Evolutionary conservation across 2,329 filamentous ascomycete species (phyloP).

Genomic region (Paradendryphiella salina): DNA sequence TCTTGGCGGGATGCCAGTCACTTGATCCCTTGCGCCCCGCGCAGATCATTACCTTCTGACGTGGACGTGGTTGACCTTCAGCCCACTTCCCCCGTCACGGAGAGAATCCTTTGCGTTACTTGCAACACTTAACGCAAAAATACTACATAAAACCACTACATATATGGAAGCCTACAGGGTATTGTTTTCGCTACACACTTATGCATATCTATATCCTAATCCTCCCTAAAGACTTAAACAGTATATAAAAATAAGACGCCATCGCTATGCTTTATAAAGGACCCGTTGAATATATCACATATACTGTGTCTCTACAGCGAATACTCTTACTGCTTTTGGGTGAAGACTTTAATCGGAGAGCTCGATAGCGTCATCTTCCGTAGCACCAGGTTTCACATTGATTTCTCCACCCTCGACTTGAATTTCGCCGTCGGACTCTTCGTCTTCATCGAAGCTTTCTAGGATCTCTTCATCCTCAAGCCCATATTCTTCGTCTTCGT

Average conservation of each 20-base stretch:
- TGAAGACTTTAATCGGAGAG: slow-evolving; percentile 31
- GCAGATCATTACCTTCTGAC: too few species aligned
- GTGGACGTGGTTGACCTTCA: too few species aligned
- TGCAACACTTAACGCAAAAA: too few species aligned
- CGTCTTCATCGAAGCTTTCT: slow-evolving; percentile 23
- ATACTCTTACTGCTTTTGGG: not conserved
- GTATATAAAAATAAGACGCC: slow-evolving; percentile 1
- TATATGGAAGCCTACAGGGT: not conserved
- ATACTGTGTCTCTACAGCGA: not conserved
- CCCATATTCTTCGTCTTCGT: slow-evolving; percentile 1
- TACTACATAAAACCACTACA: too few species aligned
- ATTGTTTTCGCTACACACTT: not conserved
- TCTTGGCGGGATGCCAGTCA: too few species aligned
- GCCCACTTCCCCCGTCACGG: too few species aligned
- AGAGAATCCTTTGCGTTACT: too few species aligned
- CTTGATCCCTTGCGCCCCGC: too few species aligned
- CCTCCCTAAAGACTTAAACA: not conserved
- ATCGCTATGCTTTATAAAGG: slow-evolving; percentile 4
- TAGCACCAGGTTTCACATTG: slow-evolving; percentile 23
- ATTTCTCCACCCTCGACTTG: slow-evolving; percentile 10
- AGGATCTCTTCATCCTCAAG: slow-evolving; percentile 8
- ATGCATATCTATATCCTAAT: not conserved
- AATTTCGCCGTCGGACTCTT: slow-evolving; percentile 13
- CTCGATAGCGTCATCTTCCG: slow-evolving; percentile 43
- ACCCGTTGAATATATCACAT: not conserved